Evolutionary conservation across 1,284 basidiomycete species (phyloP).

Genomic region (Ustilago shanxiensis): DNA sequence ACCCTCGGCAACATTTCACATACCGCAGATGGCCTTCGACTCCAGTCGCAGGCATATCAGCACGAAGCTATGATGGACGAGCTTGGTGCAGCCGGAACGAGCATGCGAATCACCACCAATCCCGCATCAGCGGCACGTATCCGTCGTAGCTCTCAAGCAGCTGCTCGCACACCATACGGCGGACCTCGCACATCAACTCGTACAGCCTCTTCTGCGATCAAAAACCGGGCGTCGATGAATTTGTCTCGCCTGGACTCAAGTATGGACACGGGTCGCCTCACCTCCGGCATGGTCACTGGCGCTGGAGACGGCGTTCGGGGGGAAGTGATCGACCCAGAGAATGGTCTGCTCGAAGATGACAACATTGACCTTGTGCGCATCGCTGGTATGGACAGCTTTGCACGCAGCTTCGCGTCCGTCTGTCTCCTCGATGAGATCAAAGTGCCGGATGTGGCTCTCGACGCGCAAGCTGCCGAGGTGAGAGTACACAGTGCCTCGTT

Average conservation of each 20-base stretch:
- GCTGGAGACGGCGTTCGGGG: slow-evolving; percentile 17
- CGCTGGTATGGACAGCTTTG: slow-evolving; percentile 53
- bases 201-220: slow-evolving; percentile 25
- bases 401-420: slow-evolving; percentile 53
- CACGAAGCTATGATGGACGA: slow-evolving; percentile 51
- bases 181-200: slow-evolving; percentile 41
- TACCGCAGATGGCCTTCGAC: slow-evolving; percentile 48
- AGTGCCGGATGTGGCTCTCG: slow-evolving; percentile 1
- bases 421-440: slow-evolving; percentile 59
- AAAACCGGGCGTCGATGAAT: slow-evolving; percentile 37
- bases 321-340: slow-evolving; percentile 22
- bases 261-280: slow-evolving; percentile 23
- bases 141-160: slow-evolving; percentile 46
- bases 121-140: slow-evolving; percentile 30
- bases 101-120: slow-evolving; percentile 31
- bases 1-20: slow-evolving; percentile 50
- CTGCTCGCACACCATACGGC: slow-evolving; percentile 44
- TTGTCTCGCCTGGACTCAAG: slow-evolving; percentile 39
- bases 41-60: slow-evolving; percentile 35
- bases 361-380: slow-evolving; percentile 29
- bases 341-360: slow-evolving; percentile 19
- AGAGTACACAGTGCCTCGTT: slow-evolving; percentile 21
- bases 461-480: not conserved
- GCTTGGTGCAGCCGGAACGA: slow-evolving; percentile 24
- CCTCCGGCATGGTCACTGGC: slow-evolving; percentile 18